phyloP scores from a whole-genome alignment of 2,329 filamentous ascomycete species.

The Phialophora tarda region DNA sequence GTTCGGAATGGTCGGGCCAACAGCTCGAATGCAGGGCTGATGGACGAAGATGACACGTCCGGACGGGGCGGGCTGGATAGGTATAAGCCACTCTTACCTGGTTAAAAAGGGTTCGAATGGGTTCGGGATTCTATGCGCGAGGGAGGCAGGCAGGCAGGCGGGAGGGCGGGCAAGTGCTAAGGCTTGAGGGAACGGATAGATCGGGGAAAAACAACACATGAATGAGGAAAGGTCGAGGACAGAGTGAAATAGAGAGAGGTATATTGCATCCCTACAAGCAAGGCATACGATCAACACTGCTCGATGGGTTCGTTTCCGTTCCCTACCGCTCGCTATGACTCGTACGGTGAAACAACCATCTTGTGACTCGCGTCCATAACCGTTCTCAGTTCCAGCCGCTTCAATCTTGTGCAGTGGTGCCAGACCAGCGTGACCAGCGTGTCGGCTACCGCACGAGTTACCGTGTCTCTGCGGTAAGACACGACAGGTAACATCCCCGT shows the following conservation, averaged over 20 bases:
- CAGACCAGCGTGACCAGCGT: neutral
- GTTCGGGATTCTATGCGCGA: neutral
- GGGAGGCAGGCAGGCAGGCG: neutral
- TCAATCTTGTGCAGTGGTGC: neutral
- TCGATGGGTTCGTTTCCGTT: neutral
- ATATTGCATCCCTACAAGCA: neutral
- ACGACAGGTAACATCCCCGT: neutral
- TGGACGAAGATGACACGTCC: conserved; percentile 24
- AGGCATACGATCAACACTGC: neutral
- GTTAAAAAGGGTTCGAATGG: too few relatives aligned
- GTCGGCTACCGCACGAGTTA: neutral
- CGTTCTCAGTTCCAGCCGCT: neutral
- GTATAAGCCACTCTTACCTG: conserved; percentile 33
- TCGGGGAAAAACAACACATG: neutral
- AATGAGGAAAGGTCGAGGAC: neutral
- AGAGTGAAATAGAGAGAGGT: neutral
- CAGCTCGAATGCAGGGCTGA: conserved; percentile 15
- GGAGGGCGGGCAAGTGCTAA: neutral
- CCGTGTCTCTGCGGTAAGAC: neutral
- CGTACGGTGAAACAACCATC: neutral
- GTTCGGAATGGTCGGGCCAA: neutral
- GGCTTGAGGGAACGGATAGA: neutral
- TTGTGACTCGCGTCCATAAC: neutral
- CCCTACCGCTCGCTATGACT: neutral
- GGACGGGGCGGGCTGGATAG: conserved; percentile 24